Percentiles rank a stretch among this genome's conserved stretches.
phyloP scores from a whole-genome alignment of 75 land plant genomes.

The Isoetes taiwanensis region DNA sequence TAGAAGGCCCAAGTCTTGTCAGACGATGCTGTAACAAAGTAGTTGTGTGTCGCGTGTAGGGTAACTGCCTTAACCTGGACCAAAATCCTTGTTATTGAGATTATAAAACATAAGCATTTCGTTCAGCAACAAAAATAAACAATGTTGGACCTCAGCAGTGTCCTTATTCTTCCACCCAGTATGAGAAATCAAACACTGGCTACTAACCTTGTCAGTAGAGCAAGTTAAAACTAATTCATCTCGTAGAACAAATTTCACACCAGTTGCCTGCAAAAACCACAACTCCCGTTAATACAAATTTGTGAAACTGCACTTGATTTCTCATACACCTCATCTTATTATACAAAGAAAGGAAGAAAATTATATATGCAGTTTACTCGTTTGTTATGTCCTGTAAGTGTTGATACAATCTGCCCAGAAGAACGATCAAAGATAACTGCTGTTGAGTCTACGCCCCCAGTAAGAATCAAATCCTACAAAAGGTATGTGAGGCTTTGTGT shows the following conservation, averaged over 20 bases:
- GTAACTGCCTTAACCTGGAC: conserved; percentile 94
- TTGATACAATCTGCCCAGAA: conserved; percentile 68
- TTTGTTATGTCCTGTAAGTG: conserved; percentile 88
- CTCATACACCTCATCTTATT: too few species aligned
- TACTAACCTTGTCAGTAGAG: conserved; percentile 83
- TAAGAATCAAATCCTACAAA: conserved; percentile 66
- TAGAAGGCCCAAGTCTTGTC: conserved; percentile 96
- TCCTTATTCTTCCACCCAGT: not conserved
- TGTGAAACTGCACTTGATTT: too few species aligned
- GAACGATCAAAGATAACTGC: conserved; percentile 69
- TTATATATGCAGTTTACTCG: conserved; percentile 38
- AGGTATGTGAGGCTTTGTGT: not conserved
- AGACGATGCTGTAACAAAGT: conserved; percentile 83
- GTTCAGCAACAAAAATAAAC: too few species aligned
- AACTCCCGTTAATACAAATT: not conserved
- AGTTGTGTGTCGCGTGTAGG: conserved; percentile 87
- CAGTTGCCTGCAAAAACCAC: conserved; percentile 49
- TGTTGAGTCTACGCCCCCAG: conserved; percentile 85
- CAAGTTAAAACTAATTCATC: conserved; percentile 62
- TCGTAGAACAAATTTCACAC: conserved; percentile 77
- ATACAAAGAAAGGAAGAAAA: not conserved
- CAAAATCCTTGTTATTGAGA: too few species aligned
- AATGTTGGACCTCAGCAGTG: too few species aligned
- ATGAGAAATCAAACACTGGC: not conserved
- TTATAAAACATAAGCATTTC: too few species aligned